phyloP scores from a whole-genome alignment of 345 rosid genomes.

The Gynandropsis gynandra region DNA sequence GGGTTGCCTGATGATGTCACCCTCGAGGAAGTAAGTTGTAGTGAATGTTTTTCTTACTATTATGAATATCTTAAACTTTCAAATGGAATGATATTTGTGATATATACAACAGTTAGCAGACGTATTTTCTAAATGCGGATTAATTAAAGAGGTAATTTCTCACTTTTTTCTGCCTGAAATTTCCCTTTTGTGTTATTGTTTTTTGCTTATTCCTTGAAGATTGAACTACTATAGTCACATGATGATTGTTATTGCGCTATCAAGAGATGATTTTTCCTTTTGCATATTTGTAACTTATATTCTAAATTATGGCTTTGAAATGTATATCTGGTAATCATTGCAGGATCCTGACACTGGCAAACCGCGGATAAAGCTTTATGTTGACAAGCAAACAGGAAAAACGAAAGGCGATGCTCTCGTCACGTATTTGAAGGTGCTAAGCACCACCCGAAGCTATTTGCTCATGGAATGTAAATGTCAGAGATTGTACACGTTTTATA shows the following conservation, averaged over 20 bases:
- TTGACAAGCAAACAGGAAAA: constrained; percentile 78
- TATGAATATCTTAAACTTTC: constrained; percentile 10
- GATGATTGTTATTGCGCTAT: too few species aligned
- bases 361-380: constrained; percentile 89
- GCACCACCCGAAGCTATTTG: constrained; percentile 13
- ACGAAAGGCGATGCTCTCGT: constrained; percentile 94
- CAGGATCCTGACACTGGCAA: constrained; percentile 86
- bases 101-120: constrained; percentile 58
- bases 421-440: constrained; percentile 79
- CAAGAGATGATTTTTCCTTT: too few species aligned
- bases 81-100: constrained; percentile 26
- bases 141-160: constrained; percentile 78
- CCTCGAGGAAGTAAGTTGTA: constrained; percentile 64
- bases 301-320: background rate
- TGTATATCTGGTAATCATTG: constrained; percentile 18
- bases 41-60: constrained; percentile 11
- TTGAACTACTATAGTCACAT: background rate
- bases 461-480: constrained; percentile 23
- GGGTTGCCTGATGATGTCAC: constrained; percentile 94
- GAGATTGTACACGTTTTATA: too few species aligned
- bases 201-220: constrained; percentile 1
- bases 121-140: constrained; percentile 94
- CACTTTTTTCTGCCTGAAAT: constrained; percentile 5
- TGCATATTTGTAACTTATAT: too few species aligned
- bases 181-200: background rate